A percentile compares a stretch with the other conserved stretches of the same genome.
Evolutionary conservation across 2,329 filamentous ascomycete species (phyloP).

Genomic region (Penicillium sp.): DNA sequence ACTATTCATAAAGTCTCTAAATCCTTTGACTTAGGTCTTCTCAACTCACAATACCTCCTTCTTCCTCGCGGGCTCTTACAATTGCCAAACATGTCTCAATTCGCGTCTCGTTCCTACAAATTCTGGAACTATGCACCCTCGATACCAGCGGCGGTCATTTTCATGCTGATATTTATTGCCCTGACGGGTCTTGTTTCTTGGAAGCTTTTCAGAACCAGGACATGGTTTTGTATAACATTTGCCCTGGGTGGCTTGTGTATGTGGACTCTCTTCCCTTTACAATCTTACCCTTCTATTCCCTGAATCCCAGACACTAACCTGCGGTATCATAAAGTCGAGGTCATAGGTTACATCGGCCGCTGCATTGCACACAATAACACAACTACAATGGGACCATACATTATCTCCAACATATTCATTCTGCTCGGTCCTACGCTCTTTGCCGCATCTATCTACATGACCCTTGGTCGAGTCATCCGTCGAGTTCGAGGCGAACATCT

Average conservation of each 20-base stretch:
- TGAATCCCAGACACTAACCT: not conserved
- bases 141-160: conserved; percentile 13
- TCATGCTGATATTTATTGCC: conserved; percentile 11
- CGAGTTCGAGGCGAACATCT: conserved; percentile 42
- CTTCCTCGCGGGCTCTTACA: not conserved
- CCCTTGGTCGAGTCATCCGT: conserved; percentile 47
- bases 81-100: conserved; percentile 1
- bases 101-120: conserved; percentile 7
- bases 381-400: conserved; percentile 30
- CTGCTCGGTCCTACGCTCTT: conserved; percentile 51
- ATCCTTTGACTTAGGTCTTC: not conserved
- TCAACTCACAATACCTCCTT: not conserved
- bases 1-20: not conserved
- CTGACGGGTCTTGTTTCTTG: conserved; percentile 11
- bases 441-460: conserved; percentile 52
- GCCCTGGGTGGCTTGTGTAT: conserved; percentile 14
- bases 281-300: not conserved
- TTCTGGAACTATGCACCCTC: conserved; percentile 16
- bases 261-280: not conserved
- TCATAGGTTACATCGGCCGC: conserved; percentile 28
- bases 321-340: conserved; percentile 33
- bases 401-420: conserved; percentile 47
- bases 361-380: conserved; percentile 22
- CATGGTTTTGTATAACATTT: conserved; percentile 16
- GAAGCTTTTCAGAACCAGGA: conserved; percentile 11